Base-by-base conservation (phyloP, 163 green algal species). In the Scenedesmus sp. region DNA sequence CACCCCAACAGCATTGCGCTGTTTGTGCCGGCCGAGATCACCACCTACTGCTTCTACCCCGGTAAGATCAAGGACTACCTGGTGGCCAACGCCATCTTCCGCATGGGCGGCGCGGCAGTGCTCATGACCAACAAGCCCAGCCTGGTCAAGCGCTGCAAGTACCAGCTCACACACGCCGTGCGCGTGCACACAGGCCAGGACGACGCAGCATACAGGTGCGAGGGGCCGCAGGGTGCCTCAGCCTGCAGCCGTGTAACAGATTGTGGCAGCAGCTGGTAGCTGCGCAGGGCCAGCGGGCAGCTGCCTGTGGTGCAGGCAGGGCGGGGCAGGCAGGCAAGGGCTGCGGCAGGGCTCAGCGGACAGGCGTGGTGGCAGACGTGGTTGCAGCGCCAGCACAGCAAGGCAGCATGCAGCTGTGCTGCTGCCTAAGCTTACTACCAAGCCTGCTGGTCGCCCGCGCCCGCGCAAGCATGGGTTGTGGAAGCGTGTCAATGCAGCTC, bases 171-270 rank as follows among this genome's bases (percentile, higher is more conserved):
- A 46, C 89, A 94, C 62, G 54, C 74, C 13, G 84, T 94, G 46
- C 93, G 97, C 10, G 95, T 98, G 46, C 97, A 99, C 93, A 89
- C 97, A 79, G 97, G 97, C 20, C 85, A 91, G 76, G 90, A 93
- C 26, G 90, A 93, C 82, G 70, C 90, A 62, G 90, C 90, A 1
- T 93, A 93, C 84, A 90, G 77, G 88, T 92, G 55, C 20, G 59
- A 18, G 77, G 46, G 23, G 1, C 3, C 3, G 18, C 18, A 34
- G 67, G 23, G 23, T 1, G 23, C 23, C 9, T 46, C 34, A 46
- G 67, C 23, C 13, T 9, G 18, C 34, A 82, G 52, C 64, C 13
- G 20, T 87, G 55, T 3, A 34, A 54, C 16, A 67, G 85, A 34
- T 62, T 74, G 55, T 13, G 26, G n/a, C n/a, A 13, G 5, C 23